Percentiles rank a stretch among this genome's conserved stretches.
Evolutionary conservation across 176 grass and related monocot species (phyloP).

Genomic region (Poa pratensis): DNA sequence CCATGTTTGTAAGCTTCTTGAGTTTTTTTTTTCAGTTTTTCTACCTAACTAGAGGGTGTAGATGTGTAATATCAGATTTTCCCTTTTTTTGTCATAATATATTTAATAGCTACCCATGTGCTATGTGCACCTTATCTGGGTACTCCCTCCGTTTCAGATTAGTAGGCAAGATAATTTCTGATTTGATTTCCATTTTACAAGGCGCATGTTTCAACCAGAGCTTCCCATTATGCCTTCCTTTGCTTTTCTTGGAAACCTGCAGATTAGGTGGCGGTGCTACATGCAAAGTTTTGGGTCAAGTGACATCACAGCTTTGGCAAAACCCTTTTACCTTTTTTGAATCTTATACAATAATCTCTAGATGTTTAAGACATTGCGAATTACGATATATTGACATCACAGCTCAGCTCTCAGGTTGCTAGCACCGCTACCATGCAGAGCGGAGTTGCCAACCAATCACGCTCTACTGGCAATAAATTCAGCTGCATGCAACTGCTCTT

Average conservation of each 20-base stretch:
- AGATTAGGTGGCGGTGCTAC: background rate
- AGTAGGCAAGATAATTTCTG: constrained; percentile 2
- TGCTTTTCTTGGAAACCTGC: constrained; percentile 3
- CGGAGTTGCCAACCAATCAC: background rate
- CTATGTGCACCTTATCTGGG: background rate
- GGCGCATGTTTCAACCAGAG: background rate
- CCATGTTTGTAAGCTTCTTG: background rate
- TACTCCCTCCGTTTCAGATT: background rate
- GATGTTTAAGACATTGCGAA: background rate
- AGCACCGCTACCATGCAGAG: background rate
- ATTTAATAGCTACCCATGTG: background rate
- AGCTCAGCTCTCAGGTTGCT: background rate
- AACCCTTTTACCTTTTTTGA: background rate
- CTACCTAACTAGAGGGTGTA: constrained; percentile 1
- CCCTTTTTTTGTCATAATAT: background rate
- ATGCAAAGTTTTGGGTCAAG: background rate
- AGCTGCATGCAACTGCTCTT: background rate
- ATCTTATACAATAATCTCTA: constrained; percentile 6
- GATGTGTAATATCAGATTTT: background rate
- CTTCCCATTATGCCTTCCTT: background rate
- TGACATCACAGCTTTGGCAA: background rate
- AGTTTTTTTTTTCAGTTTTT: background rate
- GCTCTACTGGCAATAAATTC: background rate
- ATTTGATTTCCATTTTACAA: constrained; percentile 15
- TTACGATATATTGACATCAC: background rate